Evolutionary conservation across 176 grass and related monocot species (phyloP), one percentile per base, ranked within the genome.

Genomic region (Raddia guianensis): DNA sequence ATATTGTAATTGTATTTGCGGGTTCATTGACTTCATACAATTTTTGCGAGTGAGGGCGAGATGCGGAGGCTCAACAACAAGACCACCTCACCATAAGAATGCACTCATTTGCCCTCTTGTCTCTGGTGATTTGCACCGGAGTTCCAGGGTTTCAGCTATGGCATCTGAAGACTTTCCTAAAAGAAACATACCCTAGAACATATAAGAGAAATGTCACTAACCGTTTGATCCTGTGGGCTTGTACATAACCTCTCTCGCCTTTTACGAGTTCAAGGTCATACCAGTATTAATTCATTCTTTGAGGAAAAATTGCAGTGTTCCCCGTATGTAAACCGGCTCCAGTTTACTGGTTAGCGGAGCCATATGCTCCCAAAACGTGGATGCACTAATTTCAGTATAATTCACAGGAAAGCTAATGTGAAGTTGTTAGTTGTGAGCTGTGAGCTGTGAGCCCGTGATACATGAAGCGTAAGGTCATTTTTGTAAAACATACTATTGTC

Each of bases 111-210:
- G 83, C 84, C 18, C 35, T 92, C 42, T 65, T 87, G 51, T 86
- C 90, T 49, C 65, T 90, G 18, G 52, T 49, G 48, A 45, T 95
- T 33, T 95, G 90, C 64, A 58, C 85, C 11, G 90, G 78, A 74
- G 73, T 90, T 44, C 81, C 87, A 43, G 65, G 69, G 13, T 61
- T 83, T 59, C 90, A 95, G 59, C 51, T 88, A 52, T 90, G 90
- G 82, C 84, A 92, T 81, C 67, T 88, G 43, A 88, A 84, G 77
- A 18, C 60, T 42, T 90, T 90, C 54, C 84, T 55, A 90, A 85
- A 84, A n/a, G 82, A 43, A 74, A 86, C 43, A 80, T 86, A 71
- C 67, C 90, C 32, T 63, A 48, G 43, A 60, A 9, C 7, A 21
- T 48, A 75, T 55, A 88, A 69, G 15, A 27, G 47, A 70, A n/a